These are phyloP conservation scores for Fomitopsis schrenkii DNA, from an alignment of 1,284 basidiomycete genomes.

Conservation along the genomic window DNA sequence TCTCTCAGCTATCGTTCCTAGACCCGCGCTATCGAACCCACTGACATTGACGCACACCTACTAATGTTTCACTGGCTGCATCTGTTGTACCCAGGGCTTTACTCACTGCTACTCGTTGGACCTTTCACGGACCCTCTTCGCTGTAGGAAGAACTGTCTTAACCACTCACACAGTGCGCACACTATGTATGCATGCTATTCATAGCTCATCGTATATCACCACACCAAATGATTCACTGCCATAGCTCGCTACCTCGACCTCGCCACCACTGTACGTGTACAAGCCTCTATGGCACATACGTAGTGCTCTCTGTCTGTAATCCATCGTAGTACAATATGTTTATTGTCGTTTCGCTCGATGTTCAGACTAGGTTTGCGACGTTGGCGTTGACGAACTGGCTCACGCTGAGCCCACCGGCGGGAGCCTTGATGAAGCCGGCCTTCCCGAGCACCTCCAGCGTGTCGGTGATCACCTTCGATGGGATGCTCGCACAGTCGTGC, in stretches of 20 bases:
- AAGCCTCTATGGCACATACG: neutral
- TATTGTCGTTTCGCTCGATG: neutral
- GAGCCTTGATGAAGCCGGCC: constrained; percentile 68
- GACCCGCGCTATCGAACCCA: neutral
- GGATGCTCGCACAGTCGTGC: constrained; percentile 58
- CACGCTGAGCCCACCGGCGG: constrained; percentile 55
- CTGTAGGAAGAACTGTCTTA: neutral
- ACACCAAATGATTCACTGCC: neutral
- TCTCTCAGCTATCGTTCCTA: neutral
- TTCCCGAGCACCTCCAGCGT: constrained; percentile 74
- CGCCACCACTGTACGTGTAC: neutral
- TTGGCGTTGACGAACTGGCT: constrained; percentile 58
- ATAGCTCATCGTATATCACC: neutral
- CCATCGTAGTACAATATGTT: no score
- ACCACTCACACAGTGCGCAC: neutral
- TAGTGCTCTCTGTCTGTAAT: neutral
- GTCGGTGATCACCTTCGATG: constrained; percentile 57
- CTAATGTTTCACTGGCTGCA: neutral
- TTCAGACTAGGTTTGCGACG: constrained; percentile 39
- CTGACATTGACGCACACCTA: neutral
- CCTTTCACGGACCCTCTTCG: neutral
- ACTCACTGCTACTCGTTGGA: neutral
- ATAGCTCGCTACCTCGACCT: neutral
- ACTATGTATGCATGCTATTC: neutral
- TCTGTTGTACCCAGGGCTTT: neutral